A percentile compares a stretch with the other conserved stretches of the same genome.
Evolutionary conservation across 1,284 basidiomycete species (phyloP).

Genomic region (Schizophyllum amplum): DNA sequence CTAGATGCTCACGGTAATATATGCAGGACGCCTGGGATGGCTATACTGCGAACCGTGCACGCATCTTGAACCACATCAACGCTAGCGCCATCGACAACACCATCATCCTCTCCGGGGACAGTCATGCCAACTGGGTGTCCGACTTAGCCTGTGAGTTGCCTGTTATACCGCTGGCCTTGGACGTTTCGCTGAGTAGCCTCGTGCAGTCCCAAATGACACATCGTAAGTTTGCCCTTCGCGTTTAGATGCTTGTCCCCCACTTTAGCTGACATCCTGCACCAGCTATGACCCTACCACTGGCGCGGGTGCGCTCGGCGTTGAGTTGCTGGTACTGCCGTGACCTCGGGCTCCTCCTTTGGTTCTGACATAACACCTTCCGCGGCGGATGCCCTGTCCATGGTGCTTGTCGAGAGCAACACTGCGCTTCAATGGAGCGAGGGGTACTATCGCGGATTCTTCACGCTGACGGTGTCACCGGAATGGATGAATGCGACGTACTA

Average conservation of each 20-base stretch:
- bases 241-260: too few relatives aligned
- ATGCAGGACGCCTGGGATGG: slow-evolving; percentile 56
- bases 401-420: slow-evolving; percentile 36
- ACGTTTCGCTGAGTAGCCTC: too few relatives aligned
- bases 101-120: slow-evolving; percentile 55
- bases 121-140: slow-evolving; percentile 59
- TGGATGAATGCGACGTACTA: slow-evolving; percentile 49
- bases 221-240: too few relatives aligned
- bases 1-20: too few relatives aligned
- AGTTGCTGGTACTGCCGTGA: slow-evolving; percentile 65
- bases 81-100: slow-evolving; percentile 49
- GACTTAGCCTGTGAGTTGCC: slow-evolving; percentile 41
- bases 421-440: slow-evolving; percentile 63
- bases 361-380: slow-evolving; percentile 29
- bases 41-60: slow-evolving; percentile 47
- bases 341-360: slow-evolving; percentile 46
- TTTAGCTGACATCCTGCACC: not conserved
- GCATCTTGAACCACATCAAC: slow-evolving; percentile 50
- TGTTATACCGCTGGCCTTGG: not conserved
- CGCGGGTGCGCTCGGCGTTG: slow-evolving; percentile 49
- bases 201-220: slow-evolving; percentile 41
- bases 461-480: slow-evolving; percentile 37
- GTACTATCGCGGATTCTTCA: slow-evolving; percentile 56
- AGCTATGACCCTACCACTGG: slow-evolving; percentile 49
- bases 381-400: slow-evolving; percentile 33